phyloP scores from a whole-genome alignment of 306 rosid species.

The Dalbergia cultrata region DNA sequence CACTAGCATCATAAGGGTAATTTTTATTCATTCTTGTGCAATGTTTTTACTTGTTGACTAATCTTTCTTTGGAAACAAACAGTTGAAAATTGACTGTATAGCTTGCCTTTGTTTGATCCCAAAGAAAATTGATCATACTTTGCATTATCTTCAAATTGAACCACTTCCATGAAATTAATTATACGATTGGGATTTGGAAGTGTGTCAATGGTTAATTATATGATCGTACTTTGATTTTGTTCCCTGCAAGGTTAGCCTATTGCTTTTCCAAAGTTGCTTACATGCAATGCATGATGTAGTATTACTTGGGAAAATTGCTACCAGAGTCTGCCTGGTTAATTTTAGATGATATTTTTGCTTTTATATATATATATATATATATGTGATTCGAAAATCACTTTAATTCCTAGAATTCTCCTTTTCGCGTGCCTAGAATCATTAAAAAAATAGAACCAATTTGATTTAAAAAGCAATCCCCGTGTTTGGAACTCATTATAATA shows the following conservation, averaged over 20 bases:
- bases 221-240: conserved; percentile 69
- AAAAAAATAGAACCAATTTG: conserved; percentile 15
- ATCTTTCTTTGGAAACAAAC: too few species aligned
- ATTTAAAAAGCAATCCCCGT: neutral
- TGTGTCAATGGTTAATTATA: too few species aligned
- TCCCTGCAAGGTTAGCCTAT: conserved; percentile 71
- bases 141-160: too few species aligned
- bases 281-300: conserved; percentile 24
- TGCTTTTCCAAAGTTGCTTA: neutral
- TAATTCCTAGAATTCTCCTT: neutral
- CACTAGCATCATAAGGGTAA: too few species aligned
- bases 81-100: too few species aligned
- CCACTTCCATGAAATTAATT: too few species aligned
- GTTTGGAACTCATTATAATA: conserved; percentile 1
- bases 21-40: too few species aligned
- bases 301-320: neutral
- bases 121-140: too few species aligned
- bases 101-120: too few species aligned
- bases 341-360: neutral
- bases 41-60: too few species aligned
- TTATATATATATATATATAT: neutral
- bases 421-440: neutral
- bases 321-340: neutral
- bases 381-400: neutral
- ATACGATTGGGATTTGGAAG: too few species aligned